Conservation (phyloP, 768 basidiomycete genomes). For the Tulasnella calospora region DNA sequence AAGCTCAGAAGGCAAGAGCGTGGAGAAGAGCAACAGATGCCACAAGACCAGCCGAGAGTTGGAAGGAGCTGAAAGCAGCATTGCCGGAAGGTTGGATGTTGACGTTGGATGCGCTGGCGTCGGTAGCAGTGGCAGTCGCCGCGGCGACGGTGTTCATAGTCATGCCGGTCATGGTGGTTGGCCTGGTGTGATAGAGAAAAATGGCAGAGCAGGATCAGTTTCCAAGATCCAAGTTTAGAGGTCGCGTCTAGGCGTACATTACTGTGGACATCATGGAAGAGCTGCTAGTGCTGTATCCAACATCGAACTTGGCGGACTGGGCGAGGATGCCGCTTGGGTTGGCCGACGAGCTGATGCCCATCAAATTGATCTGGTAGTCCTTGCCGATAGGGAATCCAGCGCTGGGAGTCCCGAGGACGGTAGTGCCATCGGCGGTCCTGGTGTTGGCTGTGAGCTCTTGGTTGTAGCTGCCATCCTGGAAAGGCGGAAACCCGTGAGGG, state of each 20-base stretch:
- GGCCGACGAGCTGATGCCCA: background rate
- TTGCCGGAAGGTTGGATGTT: slow-evolving; percentile 15
- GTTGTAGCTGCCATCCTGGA: background rate
- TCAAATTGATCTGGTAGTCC: slow-evolving; percentile 12
- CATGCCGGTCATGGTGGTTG: slow-evolving; percentile 21
- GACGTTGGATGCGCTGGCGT: slow-evolving; percentile 3
- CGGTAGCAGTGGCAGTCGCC: slow-evolving; percentile 4
- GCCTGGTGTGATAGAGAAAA: background rate
- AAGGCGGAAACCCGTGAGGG: background rate
- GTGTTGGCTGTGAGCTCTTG: slow-evolving; percentile 4
- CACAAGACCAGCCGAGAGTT: slow-evolving; percentile 14
- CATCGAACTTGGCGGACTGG: slow-evolving; percentile 14
- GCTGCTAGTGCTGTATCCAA: slow-evolving; percentile 1
- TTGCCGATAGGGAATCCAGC: slow-evolving; percentile 12
- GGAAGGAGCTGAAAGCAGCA: slow-evolving; percentile 18
- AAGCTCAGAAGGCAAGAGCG: slow-evolving; percentile 16
- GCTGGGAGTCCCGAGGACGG: background rate
- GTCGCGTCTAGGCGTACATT: background rate
- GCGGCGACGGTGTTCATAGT: background rate
- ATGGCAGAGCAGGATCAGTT: background rate
- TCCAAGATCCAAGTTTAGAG: background rate
- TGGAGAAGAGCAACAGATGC: slow-evolving; percentile 1
- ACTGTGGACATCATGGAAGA: background rate
- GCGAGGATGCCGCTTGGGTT: slow-evolving; percentile 20
- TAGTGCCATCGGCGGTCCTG: background rate